Evolutionary conservation across 331 rosid genomes (phyloP).

Genomic region (Arachis monticola): DNA sequence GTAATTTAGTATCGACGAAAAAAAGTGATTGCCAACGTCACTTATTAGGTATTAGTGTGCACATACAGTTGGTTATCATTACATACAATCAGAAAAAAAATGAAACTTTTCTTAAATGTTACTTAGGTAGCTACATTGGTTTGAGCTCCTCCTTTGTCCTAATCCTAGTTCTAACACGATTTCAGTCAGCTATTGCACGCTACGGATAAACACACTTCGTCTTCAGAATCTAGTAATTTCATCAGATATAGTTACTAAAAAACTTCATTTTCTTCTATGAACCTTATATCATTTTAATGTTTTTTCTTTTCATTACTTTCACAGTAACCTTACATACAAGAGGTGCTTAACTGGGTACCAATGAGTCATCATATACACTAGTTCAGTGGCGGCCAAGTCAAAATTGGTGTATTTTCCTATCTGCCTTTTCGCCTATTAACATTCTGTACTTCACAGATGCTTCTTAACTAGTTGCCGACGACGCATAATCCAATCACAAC

Average conservation of each 20-base stretch:
- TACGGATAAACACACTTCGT: background rate
- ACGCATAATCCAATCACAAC: conserved; percentile 21
- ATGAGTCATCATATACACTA: conserved; percentile 26
- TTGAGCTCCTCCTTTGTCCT: background rate
- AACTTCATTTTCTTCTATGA: conserved; percentile 8
- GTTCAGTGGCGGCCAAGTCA: conserved; percentile 35
- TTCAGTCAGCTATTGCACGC: too few relatives aligned
- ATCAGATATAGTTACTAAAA: background rate
- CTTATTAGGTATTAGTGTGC: background rate
- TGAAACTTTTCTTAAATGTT: background rate
- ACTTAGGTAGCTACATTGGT: background rate
- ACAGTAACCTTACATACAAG: conserved; percentile 19
- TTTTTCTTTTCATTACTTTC: conserved; percentile 16
- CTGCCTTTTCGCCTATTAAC: conserved; percentile 28
- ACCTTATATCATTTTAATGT: conserved; percentile 1
- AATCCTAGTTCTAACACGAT: background rate
- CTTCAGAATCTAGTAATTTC: too few relatives aligned
- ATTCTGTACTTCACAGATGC: conserved; percentile 38
- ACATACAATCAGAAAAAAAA: background rate
- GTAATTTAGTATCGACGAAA: too few relatives aligned
- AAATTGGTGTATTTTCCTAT: conserved; percentile 40
- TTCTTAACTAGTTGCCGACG: conserved; percentile 30
- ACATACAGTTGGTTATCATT: too few relatives aligned
- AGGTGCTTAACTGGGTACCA: background rate
- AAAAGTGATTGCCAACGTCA: background rate